Conservation (phyloP, 2,329 filamentous ascomycete genomes). For the Calonectria multiphialidica region DNA sequence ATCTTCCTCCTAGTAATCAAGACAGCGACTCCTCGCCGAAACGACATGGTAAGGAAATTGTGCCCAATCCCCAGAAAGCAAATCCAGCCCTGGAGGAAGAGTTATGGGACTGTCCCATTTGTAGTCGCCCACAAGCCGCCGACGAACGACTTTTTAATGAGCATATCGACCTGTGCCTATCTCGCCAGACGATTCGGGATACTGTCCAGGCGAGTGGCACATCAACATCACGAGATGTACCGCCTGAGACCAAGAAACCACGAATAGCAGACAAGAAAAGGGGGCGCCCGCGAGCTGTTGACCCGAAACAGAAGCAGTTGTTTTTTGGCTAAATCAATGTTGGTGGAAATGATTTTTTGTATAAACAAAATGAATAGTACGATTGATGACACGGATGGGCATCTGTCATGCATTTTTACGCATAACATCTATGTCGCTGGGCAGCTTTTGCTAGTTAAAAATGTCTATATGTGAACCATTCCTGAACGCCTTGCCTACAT, state of each 20-base stretch:
- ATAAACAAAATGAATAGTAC: conserved; percentile 11
- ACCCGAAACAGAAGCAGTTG: conserved; percentile 65
- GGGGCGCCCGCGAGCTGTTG: conserved; percentile 47
- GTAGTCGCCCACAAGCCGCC: conserved; percentile 78
- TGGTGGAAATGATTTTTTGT: background rate
- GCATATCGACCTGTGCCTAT: conserved; percentile 94
- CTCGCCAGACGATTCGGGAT: conserved; percentile 86
- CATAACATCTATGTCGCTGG: background rate
- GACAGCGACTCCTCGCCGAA: conserved; percentile 28
- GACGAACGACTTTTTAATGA: conserved; percentile 86
- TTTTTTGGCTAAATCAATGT: conserved; percentile 58
- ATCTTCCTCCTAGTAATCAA: conserved; percentile 18
- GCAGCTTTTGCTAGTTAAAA: background rate
- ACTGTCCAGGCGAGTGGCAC: conserved; percentile 71
- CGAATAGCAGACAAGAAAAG: conserved; percentile 54
- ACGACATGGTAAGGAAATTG: conserved; percentile 64
- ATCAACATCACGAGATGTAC: conserved; percentile 43
- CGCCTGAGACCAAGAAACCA: conserved; percentile 52
- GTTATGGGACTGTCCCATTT: conserved; percentile 91
- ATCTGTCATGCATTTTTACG: background rate
- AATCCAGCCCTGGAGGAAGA: conserved; percentile 54
- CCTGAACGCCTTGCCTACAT: conserved; percentile 18
- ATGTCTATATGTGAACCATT: background rate
- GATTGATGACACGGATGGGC: conserved; percentile 19
- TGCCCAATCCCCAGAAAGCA: conserved; percentile 57